Base-by-base conservation (phyloP, 345 rosid species). In the Combretum micranthum region DNA sequence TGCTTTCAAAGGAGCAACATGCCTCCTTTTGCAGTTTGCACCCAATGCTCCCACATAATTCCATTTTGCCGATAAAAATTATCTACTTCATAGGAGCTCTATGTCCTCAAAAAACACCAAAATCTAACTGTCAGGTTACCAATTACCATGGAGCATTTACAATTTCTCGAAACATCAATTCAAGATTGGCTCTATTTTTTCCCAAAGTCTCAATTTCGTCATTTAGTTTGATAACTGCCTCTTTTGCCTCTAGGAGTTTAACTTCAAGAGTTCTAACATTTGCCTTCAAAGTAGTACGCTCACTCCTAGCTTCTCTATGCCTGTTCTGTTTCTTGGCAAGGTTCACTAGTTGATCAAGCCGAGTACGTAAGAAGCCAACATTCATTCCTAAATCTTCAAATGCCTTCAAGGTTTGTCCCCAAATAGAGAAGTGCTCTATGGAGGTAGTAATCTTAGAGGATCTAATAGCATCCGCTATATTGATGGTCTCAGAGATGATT, bases 311-410 rank as follows among this genome's bases (percentile, higher is more conserved):
- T 32, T 69, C 72, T 48, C 58, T 63, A 2, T 50, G 55, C 54
- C 64, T 64, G 53, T 69, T 66, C 22, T 64, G 59, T 56, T 69
- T 66, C 20, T 20, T 18, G 0, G 77, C 66, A 14, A 81, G 56
- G 50, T 23, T 57, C 74, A 61, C 57, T 20, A 81, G 64, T 52
- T 52, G 32, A n/a, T 50, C 52, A 49, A 81, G 57, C 17, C 83
- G 64, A 57, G 62, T 59, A 15, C 63, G 74, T 45, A 71, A 48
- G 58, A 75, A 81, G 43, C 75, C 77, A 3, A 75, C 77, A 2
- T 78, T 72, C 72, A 67, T 81, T 51, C 86, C 81, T 62, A 78
- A 61, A 64, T 70, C 64, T 73, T 69, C 77, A 50, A 81, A 78
- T n/a, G 79, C 81, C 59, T 78, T 73, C 60, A 81, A 63, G 25